phyloP scores from a whole-genome alignment of 805 yeast genomes.

The Lipomyces orientalis region DNA sequence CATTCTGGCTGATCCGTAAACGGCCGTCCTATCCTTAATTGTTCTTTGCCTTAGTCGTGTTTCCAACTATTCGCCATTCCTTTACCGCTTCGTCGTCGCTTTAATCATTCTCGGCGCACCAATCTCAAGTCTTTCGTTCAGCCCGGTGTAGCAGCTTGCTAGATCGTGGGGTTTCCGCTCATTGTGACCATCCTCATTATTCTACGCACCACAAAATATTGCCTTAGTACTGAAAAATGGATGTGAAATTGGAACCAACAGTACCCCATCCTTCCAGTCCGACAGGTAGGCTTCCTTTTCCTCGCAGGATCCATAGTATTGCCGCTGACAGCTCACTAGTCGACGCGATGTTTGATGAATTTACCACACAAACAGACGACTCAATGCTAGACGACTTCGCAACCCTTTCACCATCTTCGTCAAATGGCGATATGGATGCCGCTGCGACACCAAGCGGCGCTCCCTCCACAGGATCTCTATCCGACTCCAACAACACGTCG shows the following conservation, averaged over 20 bases:
- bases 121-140: conserved; percentile 1
- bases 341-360: conserved; percentile 6
- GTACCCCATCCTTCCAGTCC: background rate
- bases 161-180: background rate
- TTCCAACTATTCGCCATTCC: conserved; percentile 5
- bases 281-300: background rate
- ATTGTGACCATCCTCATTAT: background rate
- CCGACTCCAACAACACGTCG: background rate
- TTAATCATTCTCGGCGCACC: background rate
- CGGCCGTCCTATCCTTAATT: conserved; percentile 4
- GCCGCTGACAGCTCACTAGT: background rate
- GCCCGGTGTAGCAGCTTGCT: background rate
- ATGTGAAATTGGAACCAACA: background rate
- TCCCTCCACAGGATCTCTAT: conserved; percentile 3
- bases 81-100: background rate
- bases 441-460: conserved; percentile 4
- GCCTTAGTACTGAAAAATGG: background rate
- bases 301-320: background rate
- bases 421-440: conserved; percentile 18
- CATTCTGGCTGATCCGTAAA: background rate
- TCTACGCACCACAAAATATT: background rate
- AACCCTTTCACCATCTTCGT: conserved; percentile 30
- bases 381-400: conserved; percentile 23
- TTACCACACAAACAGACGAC: conserved; percentile 11
- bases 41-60: background rate